Evolutionary conservation across 2,329 filamentous ascomycete species (phyloP).

Genomic region (Ophiostoma himal-ulmi): DNA sequence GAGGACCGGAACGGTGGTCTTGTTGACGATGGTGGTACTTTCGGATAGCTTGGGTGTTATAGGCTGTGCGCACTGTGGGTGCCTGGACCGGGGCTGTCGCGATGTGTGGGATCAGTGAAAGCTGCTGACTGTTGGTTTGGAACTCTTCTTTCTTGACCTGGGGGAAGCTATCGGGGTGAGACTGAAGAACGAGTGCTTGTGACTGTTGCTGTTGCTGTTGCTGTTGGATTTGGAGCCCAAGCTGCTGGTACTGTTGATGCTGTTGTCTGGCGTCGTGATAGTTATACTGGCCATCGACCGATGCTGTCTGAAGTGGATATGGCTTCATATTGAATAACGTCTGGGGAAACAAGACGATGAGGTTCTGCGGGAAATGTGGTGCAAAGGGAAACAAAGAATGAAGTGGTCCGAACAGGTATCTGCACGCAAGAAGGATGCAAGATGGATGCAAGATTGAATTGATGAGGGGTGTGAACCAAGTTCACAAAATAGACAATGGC

Average conservation of each 20-base stretch:
- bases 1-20: not conserved
- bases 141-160: not conserved
- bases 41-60: not conserved
- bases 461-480: not conserved
- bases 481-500: not conserved
- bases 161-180: not conserved
- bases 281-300: constrained; percentile 8
- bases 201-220: not conserved
- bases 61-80: not conserved
- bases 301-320: not conserved
- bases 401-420: not conserved
- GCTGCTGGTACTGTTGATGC: not conserved
- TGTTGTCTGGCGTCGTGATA: not conserved
- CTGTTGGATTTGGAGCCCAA: not conserved
- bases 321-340: not conserved
- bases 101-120: not conserved
- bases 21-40: not conserved
- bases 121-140: not conserved
- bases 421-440: not conserved
- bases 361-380: not conserved
- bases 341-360: not conserved
- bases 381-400: not conserved
- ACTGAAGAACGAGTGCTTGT: not conserved
- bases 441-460: not conserved
- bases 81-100: not conserved